A percentile compares a stretch with the other conserved stretches of the same genome.
phyloP scores from a whole-genome alignment of 495 filamentous ascomycete species.

The Neurospora intermedia region DNA sequence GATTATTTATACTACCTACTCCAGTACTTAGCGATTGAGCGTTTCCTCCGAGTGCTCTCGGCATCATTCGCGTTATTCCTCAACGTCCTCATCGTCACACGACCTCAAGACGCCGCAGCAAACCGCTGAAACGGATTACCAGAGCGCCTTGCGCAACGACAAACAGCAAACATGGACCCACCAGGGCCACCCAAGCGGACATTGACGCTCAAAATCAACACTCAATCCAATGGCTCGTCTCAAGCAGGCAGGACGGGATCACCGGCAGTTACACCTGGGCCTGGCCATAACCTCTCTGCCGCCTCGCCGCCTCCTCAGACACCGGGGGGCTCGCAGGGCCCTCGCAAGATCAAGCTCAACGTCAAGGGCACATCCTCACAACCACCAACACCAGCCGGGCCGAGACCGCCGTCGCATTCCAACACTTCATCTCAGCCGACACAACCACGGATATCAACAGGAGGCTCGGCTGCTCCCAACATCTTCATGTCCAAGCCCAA shows the following conservation, averaged over 20 bases:
- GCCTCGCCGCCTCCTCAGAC: conserved; percentile 22
- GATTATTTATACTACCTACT: neutral
- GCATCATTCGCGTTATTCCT: neutral
- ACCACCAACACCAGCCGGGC: conserved; percentile 34
- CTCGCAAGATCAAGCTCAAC: conserved; percentile 41
- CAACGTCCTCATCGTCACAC: neutral
- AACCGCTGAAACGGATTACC: neutral
- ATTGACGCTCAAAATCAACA: conserved; percentile 17
- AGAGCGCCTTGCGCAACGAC: neutral
- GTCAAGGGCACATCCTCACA: conserved; percentile 29
- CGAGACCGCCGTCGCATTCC: conserved; percentile 7
- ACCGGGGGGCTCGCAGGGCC: conserved; percentile 22
- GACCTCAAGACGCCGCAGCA: neutral
- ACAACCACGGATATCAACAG: neutral
- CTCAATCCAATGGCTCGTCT: conserved; percentile 1
- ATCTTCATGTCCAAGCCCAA: conserved; percentile 36
- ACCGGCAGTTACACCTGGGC: conserved; percentile 4
- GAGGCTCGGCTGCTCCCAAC: conserved; percentile 10
- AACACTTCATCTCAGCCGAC: neutral
- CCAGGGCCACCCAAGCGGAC: conserved; percentile 11
- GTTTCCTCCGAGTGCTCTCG: neutral
- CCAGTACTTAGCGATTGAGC: neutral
- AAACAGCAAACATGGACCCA: conserved; percentile 3
- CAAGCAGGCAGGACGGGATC: neutral
- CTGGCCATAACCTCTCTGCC: conserved; percentile 4